Conservation (phyloP, 805 yeast genomes). For the Diddensiella caesifluorescens region DNA sequence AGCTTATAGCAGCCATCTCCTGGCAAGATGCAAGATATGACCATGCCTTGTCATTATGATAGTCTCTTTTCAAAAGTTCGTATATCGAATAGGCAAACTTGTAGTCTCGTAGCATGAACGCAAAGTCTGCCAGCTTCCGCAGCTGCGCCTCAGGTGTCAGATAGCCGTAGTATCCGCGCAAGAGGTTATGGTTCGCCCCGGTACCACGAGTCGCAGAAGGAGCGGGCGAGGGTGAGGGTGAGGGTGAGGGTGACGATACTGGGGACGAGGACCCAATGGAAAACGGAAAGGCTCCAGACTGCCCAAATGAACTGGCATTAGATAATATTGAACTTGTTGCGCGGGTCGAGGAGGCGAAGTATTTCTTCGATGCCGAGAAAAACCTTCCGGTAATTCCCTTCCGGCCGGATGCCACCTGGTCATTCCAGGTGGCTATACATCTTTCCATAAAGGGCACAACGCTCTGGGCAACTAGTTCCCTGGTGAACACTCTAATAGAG, state of each 20-base stretch:
- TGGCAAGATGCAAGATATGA: slow-evolving; percentile 74
- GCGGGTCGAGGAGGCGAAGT: slow-evolving; percentile 33
- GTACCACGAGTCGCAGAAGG: slow-evolving; percentile 7
- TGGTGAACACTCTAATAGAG: slow-evolving; percentile 37
- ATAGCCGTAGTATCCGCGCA: slow-evolving; percentile 47
- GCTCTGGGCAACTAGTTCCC: slow-evolving; percentile 44
- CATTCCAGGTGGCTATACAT: slow-evolving; percentile 80
- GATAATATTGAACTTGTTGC: slow-evolving; percentile 28
- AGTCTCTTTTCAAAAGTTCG: slow-evolving; percentile 75
- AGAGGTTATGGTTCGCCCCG: slow-evolving; percentile 45
- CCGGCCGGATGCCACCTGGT: slow-evolving; percentile 68
- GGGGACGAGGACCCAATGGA: slow-evolving; percentile 19
- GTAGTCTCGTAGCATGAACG: slow-evolving; percentile 85
- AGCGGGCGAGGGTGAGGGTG: slow-evolving; percentile 11
- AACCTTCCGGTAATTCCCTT: slow-evolving; percentile 70
- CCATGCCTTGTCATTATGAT: slow-evolving; percentile 74
- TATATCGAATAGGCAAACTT: slow-evolving; percentile 77
- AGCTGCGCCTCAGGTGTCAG: slow-evolving; percentile 65
- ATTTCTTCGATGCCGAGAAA: slow-evolving; percentile 59
- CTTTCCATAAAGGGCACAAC: slow-evolving; percentile 81
- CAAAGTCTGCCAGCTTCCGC: slow-evolving; percentile 86
- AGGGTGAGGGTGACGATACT: slow-evolving; percentile 4
- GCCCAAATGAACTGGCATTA: slow-evolving; percentile 19
- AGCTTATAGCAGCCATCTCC: slow-evolving; percentile 76
- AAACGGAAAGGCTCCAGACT: slow-evolving; percentile 9